A percentile compares a stretch with the other conserved stretches of the same genome.
These are phyloP conservation scores for Phytophthora capsici DNA, from an alignment of 352 stramenopile genomes.

Conservation along the genomic window DNA sequence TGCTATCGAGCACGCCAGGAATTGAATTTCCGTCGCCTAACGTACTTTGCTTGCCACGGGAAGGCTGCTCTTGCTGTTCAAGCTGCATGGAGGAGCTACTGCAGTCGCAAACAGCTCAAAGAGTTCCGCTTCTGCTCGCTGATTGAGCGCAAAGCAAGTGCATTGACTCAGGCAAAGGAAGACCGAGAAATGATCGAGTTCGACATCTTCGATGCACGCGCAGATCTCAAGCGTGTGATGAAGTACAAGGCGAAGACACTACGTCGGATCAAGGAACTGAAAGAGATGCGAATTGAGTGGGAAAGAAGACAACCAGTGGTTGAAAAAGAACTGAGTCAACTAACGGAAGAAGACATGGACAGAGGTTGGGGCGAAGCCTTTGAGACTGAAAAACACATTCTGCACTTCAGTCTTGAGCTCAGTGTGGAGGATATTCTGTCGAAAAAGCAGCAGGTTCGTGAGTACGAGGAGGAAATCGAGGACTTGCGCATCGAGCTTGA, in stretches of 20 bases:
- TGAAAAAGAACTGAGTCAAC: conserved; percentile 65
- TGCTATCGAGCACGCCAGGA: conserved; percentile 59
- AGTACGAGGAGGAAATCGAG: conserved; percentile 80
- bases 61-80: conserved; percentile 72
- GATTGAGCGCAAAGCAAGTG: conserved; percentile 66
- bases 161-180: conserved; percentile 62
- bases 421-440: conserved; percentile 79
- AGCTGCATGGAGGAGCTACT: conserved; percentile 73
- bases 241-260: conserved; percentile 81
- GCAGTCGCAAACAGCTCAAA: conserved; percentile 59
- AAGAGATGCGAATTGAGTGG: conserved; percentile 83
- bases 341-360: conserved; percentile 77
- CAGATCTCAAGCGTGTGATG: conserved; percentile 70
- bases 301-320: conserved; percentile 75
- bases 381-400: conserved; percentile 74
- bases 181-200: conserved; percentile 75
- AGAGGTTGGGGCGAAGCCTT: conserved; percentile 84
- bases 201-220: conserved; percentile 65
- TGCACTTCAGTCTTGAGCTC: conserved; percentile 75
- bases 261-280: conserved; percentile 75
- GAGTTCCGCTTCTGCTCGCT: conserved; percentile 73
- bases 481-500: conserved; percentile 75
- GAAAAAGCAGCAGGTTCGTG: conserved; percentile 61
- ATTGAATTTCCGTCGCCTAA: conserved; percentile 48
- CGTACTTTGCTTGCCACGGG: conserved; percentile 50